These are phyloP conservation scores for Beauveria medogensis DNA, from an alignment of 2,329 filamentous ascomycete species.

Conservation along the genomic window DNA sequence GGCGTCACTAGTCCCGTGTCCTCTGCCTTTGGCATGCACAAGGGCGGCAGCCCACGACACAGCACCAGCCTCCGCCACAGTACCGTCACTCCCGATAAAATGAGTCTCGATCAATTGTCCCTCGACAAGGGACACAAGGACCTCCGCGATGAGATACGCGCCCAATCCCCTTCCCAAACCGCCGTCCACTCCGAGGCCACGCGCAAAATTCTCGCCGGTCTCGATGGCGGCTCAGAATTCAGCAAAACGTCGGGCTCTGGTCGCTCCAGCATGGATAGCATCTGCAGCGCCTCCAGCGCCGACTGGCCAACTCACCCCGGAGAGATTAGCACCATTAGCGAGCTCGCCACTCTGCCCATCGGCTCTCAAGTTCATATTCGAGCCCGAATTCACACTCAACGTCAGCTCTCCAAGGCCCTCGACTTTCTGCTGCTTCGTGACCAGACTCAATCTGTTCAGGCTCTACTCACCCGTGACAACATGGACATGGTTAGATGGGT, in stretches of 20 bases:
- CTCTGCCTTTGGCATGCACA: constrained; percentile 12
- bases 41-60: neutral
- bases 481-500: constrained; percentile 80
- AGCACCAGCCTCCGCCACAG: constrained; percentile 1
- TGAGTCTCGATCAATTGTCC: constrained; percentile 10
- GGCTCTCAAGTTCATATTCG: constrained; percentile 34
- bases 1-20: constrained; percentile 9
- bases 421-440: constrained; percentile 84
- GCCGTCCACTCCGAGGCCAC: constrained; percentile 11
- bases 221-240: constrained; percentile 9
- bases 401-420: constrained; percentile 72
- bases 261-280: constrained; percentile 22
- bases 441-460: constrained; percentile 70
- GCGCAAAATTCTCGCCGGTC: constrained; percentile 9
- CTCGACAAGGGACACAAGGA: constrained; percentile 8
- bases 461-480: constrained; percentile 52
- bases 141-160: constrained; percentile 6
- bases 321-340: constrained; percentile 30
- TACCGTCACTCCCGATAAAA: constrained; percentile 1
- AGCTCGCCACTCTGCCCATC: constrained; percentile 28
- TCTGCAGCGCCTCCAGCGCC: constrained; percentile 27
- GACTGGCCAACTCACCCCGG: constrained; percentile 32
- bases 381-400: constrained; percentile 50
- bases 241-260: constrained; percentile 6
- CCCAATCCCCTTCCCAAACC: neutral